Base-by-base conservation (phyloP, 371 early-diverging fungal genomes). In the Haplosporangium sp. region DNA sequence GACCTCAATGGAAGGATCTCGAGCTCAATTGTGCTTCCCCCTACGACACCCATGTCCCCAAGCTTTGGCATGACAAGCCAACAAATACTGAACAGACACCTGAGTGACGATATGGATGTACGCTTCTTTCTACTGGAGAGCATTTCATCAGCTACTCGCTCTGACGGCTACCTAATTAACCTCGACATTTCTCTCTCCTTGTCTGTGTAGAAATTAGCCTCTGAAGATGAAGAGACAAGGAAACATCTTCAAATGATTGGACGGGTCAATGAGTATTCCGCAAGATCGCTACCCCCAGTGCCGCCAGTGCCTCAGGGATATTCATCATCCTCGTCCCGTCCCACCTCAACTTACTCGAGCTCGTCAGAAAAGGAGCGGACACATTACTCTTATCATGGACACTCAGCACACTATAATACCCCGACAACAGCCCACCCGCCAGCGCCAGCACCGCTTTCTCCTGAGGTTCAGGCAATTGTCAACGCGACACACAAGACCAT, bases 171-270 rank as follows among this genome's bases (percentile, higher is more conserved):
- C 37, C 21, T 20, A 18, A 37, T 50, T 46, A 37, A 51, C 48
- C 21, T 20, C 38, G n/a, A 37, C 23, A 45, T 46, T 55, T 41
- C 51, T 37, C 36, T 14, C n/a, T 13, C 43, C 16, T n/a, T 20
- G 13, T 13, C 38, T 18, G 41, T 20, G 21, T 23, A 74, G 69
- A 69, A 69, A 45, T 42, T 56, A 6, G 53, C 62, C 5, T 64
- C 59, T n/a, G 79, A 72, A n/a, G 79, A 71, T n/a, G 79, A 77
- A 16, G 79, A 77, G 10, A 43, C 58, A 41, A 62, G 45, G 12
- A 53, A 62, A 18, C 68, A 67, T 53, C 48, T 77, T 16, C 69
- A 67, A 23, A 43, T 77, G 62, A 77, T 77, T 47, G 57, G 73
- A 50, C 67, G 55, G 43, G 55, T 72, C 21, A 20, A 20, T 53